A percentile compares a stretch with the other conserved stretches of the same genome.
phyloP scores from a whole-genome alignment of 1,284 basidiomycete genomes.

The Trichosporon sp. region DNA sequence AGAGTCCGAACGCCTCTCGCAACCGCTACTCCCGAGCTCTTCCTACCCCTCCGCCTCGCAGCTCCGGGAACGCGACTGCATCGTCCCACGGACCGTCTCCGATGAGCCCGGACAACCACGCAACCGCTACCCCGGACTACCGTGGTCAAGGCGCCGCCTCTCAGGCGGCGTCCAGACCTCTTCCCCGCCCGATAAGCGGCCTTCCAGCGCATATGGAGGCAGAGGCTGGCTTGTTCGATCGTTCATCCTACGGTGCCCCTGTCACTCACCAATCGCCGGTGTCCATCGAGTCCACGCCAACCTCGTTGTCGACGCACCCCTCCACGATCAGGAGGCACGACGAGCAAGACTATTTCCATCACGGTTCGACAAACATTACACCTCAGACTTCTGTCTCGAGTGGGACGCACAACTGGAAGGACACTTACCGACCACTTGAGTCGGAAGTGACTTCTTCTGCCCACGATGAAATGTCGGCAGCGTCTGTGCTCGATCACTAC shows the following conservation, averaged over 20 bases:
- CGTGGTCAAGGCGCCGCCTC: neutral
- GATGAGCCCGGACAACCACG: neutral
- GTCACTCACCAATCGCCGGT: neutral
- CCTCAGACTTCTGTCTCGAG: neutral
- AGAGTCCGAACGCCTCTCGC: neutral
- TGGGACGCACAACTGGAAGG: neutral
- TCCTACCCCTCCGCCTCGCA: neutral
- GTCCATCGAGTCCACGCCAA: neutral
- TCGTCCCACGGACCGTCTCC: neutral
- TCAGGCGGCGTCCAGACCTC: neutral
- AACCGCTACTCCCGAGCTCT: neutral
- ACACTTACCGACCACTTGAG: neutral
- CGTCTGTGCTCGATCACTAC: conserved; percentile 1
- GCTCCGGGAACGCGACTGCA: neutral
- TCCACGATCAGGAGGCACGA: neutral
- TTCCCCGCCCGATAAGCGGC: neutral
- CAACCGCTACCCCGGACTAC: neutral
- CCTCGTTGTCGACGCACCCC: neutral
- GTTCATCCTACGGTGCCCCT: neutral
- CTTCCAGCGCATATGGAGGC: neutral
- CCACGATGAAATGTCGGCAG: neutral
- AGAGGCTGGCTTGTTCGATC: neutral
- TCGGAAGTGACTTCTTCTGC: neutral
- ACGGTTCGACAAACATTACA: neutral
- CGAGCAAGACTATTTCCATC: neutral